phyloP scores from a whole-genome alignment of 2,329 filamentous ascomycete genomes.

The Phyllosticta capitalensis region DNA sequence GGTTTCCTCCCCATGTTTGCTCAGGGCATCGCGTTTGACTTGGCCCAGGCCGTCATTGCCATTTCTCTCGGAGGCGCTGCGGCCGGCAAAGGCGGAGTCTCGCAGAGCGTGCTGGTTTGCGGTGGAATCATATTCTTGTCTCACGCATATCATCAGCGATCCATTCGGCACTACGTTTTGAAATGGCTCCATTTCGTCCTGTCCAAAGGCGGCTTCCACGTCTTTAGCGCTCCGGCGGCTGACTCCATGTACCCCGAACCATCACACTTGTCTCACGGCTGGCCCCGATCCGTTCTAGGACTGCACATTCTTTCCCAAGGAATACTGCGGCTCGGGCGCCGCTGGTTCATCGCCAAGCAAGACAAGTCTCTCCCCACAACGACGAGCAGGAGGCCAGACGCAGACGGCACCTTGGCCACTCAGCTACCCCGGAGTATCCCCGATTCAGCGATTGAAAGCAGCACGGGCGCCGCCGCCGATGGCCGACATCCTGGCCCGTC shows the following conservation, averaged over 20 bases:
- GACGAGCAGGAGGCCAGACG: constrained; percentile 41
- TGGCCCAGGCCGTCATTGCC: constrained; percentile 88
- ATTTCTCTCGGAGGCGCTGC: constrained; percentile 80
- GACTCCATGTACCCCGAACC: constrained; percentile 25
- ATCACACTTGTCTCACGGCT: constrained; percentile 47
- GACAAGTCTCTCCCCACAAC: constrained; percentile 6
- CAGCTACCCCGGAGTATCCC: constrained; percentile 35
- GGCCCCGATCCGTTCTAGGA: constrained; percentile 59
- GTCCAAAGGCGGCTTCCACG: constrained; percentile 32
- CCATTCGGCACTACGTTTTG: constrained; percentile 23
- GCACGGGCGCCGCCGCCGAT: constrained; percentile 31
- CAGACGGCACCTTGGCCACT: constrained; percentile 44
- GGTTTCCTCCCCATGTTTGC: constrained; percentile 78
- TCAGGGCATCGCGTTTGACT: constrained; percentile 78
- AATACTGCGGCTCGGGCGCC: constrained; percentile 57
- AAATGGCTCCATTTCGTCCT: constrained; percentile 37
- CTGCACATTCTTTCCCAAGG: constrained; percentile 70
- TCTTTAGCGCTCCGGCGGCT: constrained; percentile 29
- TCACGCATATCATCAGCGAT: constrained; percentile 20
- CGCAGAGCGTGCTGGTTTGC: constrained; percentile 62
- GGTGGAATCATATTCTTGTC: constrained; percentile 54
- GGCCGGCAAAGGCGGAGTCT: constrained; percentile 56
- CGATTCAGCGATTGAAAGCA: constrained; percentile 15
- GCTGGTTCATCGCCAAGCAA: constrained; percentile 15
- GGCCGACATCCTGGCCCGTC: constrained; percentile 42